These are phyloP conservation scores for Eremomyces bilateralis DNA, from an alignment of 495 filamentous ascomycete genomes.

Conservation along the genomic window DNA sequence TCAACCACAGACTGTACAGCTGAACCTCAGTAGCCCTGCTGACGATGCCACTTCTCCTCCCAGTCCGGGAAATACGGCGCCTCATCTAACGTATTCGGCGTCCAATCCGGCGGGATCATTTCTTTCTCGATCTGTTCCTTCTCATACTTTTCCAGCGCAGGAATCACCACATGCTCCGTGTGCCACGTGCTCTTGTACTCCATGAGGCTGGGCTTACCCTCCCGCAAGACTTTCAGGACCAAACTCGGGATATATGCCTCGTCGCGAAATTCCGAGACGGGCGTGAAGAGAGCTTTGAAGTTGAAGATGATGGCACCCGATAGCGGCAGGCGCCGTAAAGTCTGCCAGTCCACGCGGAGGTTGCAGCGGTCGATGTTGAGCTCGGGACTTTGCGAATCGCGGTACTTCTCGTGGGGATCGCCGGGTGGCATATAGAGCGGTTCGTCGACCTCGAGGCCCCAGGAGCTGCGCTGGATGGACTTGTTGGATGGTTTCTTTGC, in stretches of 20 bases:
- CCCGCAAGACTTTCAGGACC: slow-evolving; percentile 40
- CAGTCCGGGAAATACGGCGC: slow-evolving; percentile 66
- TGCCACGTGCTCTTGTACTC: slow-evolving; percentile 76
- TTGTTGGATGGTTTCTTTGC: slow-evolving; percentile 50
- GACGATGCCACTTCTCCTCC: slow-evolving; percentile 61
- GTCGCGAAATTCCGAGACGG: slow-evolving; percentile 44
- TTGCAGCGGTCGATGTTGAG: slow-evolving; percentile 38
- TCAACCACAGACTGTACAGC: too few relatives aligned
- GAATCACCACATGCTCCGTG: slow-evolving; percentile 54
- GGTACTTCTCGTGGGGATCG: slow-evolving; percentile 40
- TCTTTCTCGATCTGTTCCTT: slow-evolving; percentile 48
- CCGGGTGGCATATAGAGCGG: slow-evolving; percentile 62
- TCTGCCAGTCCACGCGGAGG: slow-evolving; percentile 87
- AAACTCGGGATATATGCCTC: slow-evolving; percentile 57
- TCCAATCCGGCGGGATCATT: slow-evolving; percentile 40
- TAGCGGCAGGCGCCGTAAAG: slow-evolving; percentile 58
- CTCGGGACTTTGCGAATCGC: slow-evolving; percentile 31
- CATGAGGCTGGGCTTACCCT: slow-evolving; percentile 57
- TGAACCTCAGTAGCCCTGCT: slow-evolving; percentile 35
- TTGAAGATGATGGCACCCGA: slow-evolving; percentile 66
- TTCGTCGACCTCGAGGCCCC: slow-evolving; percentile 59
- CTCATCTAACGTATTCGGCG: slow-evolving; percentile 55
- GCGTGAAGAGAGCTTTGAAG: slow-evolving; percentile 79
- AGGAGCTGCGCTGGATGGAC: slow-evolving; percentile 73
- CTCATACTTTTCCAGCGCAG: slow-evolving; percentile 42